Base-by-base conservation (phyloP, 805 yeast species). In the Yarrowia sp. region DNA sequence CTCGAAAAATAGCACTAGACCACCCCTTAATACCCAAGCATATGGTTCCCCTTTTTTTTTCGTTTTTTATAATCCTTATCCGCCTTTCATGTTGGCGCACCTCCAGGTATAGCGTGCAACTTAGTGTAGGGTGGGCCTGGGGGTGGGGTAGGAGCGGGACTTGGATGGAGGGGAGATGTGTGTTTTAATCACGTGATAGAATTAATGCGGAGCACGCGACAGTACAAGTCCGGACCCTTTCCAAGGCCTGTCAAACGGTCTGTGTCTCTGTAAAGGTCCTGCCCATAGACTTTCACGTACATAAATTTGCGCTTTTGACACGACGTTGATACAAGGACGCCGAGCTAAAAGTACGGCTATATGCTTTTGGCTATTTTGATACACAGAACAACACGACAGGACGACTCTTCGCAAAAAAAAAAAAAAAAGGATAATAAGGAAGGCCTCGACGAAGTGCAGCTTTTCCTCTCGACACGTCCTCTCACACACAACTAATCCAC, bases 321-420 rank as follows among this genome's bases (percentile, higher is more conserved):
- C 38, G 55, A 47, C 55, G 18, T 47, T 44, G 51, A 27, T 22
- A 44, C 53, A 46, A 29, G 31, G 36, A 31, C 25, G 18, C 53
- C 35, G 53, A 47, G 55, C 38, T 47, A 47, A 47, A 31, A 21
- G 55, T 32, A 47, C 38, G 55, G 38, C 55, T 31, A 47, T 32
- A 47, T 47, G 29, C 29, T 47, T 44, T 47, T 47, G 55, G 38
- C 38, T 47, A 47, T 47, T 44, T 44, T 44, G 35, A 44, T 44
- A 13, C 51, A 44, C 35, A n/a, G n/a, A n/a, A 29, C 51, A 44
- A 44, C 51, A 44, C 51, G 24, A 18, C 35, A 27, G 38, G 33
- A n/a, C 53, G 22, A 32, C 33, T 21, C 32, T 13, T 18, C n/a
- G 12, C 18, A 6, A 19, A 18, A 42, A 16, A 42, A 42, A 9